These are phyloP conservation scores for Diophrys appendiculata DNA, from an alignment of 73 alveolate species.

Conservation along the genomic window DNA sequence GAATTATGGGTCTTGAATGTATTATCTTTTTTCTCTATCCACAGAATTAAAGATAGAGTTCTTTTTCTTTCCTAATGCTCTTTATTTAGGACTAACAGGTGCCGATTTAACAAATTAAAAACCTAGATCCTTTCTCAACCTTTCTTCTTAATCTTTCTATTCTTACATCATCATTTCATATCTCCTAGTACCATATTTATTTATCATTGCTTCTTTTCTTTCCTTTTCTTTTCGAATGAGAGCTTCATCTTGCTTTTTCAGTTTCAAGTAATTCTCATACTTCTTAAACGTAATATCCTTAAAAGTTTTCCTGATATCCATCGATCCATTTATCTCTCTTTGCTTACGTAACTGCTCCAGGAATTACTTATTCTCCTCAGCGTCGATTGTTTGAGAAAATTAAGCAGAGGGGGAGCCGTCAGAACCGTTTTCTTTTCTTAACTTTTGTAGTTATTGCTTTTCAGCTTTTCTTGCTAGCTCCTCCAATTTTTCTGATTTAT, in stretches of 20 bases:
- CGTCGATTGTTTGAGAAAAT: not conserved
- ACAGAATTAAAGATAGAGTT: not conserved
- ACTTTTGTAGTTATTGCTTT: no score
- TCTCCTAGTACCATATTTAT: not conserved
- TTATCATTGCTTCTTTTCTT: not conserved
- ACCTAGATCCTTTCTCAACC: not conserved
- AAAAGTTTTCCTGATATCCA: not conserved
- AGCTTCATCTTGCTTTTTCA: not conserved
- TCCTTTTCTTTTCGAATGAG: not conserved
- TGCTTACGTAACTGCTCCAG: not conserved
- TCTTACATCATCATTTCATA: not conserved
- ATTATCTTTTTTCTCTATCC: not conserved
- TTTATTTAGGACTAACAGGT: not conserved
- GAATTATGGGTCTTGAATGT: not conserved
- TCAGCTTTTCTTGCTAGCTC: not conserved
- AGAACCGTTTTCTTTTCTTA: no score
- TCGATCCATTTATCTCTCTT: not conserved
- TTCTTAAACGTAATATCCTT: not conserved
- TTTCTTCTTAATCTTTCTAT: not conserved
- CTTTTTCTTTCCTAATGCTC: not conserved
- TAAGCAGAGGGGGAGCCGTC: conserved; percentile 1
- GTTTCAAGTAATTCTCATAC: not conserved
- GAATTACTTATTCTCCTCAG: not conserved
- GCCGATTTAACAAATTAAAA: not conserved
- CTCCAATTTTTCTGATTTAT: not conserved